Evolutionary conservation across 2,329 filamentous ascomycete species (phyloP), one percentile per base, ranked within the genome.

Genomic region (Talaromyces verruculosus): DNA sequence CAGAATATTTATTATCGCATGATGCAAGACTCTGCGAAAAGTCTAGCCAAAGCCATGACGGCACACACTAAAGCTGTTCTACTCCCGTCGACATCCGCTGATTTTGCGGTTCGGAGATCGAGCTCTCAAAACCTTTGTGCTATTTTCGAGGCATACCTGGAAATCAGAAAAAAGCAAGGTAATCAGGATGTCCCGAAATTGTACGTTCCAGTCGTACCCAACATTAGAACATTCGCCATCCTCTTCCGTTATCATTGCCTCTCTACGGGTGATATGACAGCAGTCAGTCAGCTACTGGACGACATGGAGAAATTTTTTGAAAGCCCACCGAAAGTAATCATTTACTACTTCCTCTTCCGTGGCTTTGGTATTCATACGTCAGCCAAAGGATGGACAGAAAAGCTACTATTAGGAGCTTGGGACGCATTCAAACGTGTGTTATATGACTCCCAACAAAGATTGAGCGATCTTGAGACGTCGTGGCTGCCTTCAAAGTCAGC

Each of bases 1-100:
- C 88, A 94, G 71, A 85, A 90, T 67, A 87, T 97, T 11, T 97
- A 97, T 72, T 82, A 87, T 65, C 88, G 89, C 67, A 98, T 99
- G 93, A 93, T 93, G 76, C 79, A 79, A 1, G 81, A 87, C 33
- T 82, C 88, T 65, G 75, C 49, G 77, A 77, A 25, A 45, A 64
- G 39, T 25, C 45, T 25, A 17, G 53, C 22, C 25, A 28, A 11
- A 28, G 19, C 47, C 2, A 41, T 51, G 22, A 61, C 65, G 75
- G 10, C 53, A 13, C 55, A 72, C 74, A 61, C 68, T 53, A 45
- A 67, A 47, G 51, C 53, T 39, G 19, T 67, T 63, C 45, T 71
- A 68, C 67, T 68, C 63, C 69, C 69, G 63, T 67, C 72, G 67
- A 66, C 74, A 66, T 63, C 51, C 68, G 74, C 67, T 74, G 83